phyloP scores from a whole-genome alignment of 2,329 filamentous ascomycete species.

The Tolypocladium cylindrosporum region DNA sequence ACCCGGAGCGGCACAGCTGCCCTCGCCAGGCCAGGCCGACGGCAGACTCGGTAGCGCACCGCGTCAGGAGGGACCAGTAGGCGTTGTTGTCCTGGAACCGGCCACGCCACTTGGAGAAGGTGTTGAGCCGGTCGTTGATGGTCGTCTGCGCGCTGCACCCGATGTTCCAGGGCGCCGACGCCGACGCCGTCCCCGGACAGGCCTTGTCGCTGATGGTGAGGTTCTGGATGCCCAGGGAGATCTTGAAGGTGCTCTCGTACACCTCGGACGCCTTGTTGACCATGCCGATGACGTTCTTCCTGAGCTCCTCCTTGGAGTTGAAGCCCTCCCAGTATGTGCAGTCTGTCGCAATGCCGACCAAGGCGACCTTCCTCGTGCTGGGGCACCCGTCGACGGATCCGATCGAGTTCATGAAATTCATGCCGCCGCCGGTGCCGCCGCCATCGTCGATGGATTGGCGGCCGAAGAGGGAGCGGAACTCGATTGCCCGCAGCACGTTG shows the following conservation, averaged over 20 bases:
- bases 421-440: slow-evolving; percentile 53
- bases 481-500: slow-evolving; percentile 48
- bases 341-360: slow-evolving; percentile 87
- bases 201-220: slow-evolving; percentile 63
- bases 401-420: slow-evolving; percentile 70
- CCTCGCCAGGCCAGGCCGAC: slow-evolving; percentile 92
- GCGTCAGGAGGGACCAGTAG: slow-evolving; percentile 85
- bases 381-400: slow-evolving; percentile 80
- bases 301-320: slow-evolving; percentile 48
- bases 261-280: slow-evolving; percentile 81
- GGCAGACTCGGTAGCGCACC: slow-evolving; percentile 70
- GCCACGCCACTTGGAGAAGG: slow-evolving; percentile 85
- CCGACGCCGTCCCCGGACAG: slow-evolving; percentile 62
- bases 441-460: slow-evolving; percentile 60
- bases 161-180: slow-evolving; percentile 74
- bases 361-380: slow-evolving; percentile 77
- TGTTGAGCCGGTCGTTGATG: slow-evolving; percentile 70
- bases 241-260: slow-evolving; percentile 89
- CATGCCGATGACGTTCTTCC: slow-evolving; percentile 67
- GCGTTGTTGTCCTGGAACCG: slow-evolving; percentile 69
- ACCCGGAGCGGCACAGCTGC: slow-evolving; percentile 61
- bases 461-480: slow-evolving; percentile 60
- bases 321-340: slow-evolving; percentile 77
- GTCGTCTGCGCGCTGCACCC: slow-evolving; percentile 52
- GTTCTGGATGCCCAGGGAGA: slow-evolving; percentile 82